These are phyloP conservation scores for Globisporangium spinosum DNA, from an alignment of 352 stramenopile genomes.

Conservation along the genomic window DNA sequence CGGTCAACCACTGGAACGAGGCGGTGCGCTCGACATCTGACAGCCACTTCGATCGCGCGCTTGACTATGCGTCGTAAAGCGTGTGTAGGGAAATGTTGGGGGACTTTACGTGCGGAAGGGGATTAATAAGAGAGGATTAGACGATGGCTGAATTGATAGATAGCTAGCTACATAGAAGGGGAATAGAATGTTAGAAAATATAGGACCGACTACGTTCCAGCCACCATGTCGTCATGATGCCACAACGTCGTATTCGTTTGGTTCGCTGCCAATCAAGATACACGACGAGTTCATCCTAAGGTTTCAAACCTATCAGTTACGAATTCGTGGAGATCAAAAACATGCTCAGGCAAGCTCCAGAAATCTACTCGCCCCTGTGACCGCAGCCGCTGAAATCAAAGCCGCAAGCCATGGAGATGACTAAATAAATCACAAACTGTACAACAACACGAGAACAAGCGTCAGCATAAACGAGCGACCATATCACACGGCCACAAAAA, in stretches of 20 bases:
- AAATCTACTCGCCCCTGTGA: slow-evolving; percentile 40
- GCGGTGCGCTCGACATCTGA: slow-evolving; percentile 62
- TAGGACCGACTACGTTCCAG: neutral
- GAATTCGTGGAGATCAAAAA: neutral
- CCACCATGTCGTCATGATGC: neutral
- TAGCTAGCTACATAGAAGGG: neutral
- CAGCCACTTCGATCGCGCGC: slow-evolving; percentile 64
- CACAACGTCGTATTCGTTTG: neutral
- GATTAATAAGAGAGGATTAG: neutral
- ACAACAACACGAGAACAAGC: neutral
- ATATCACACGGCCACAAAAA: neutral
- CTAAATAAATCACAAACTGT: slow-evolving; percentile 81
- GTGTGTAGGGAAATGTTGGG: neutral
- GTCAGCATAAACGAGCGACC: neutral
- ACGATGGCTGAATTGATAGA: neutral
- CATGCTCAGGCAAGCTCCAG: neutral
- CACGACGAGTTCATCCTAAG: neutral
- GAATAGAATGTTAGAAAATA: slow-evolving; percentile 4
- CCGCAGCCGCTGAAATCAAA: slow-evolving; percentile 81
- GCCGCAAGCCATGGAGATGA: slow-evolving; percentile 85
- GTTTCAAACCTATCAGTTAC: neutral
- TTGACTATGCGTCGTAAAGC: slow-evolving; percentile 60
- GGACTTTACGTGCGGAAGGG: neutral
- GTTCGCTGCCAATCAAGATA: neutral
- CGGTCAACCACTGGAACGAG: slow-evolving; percentile 69